Percentiles rank a stretch among this genome's conserved stretches.
Conservation (phyloP, 2,329 filamentous ascomycete genomes). For the Penicillium glabrum region DNA sequence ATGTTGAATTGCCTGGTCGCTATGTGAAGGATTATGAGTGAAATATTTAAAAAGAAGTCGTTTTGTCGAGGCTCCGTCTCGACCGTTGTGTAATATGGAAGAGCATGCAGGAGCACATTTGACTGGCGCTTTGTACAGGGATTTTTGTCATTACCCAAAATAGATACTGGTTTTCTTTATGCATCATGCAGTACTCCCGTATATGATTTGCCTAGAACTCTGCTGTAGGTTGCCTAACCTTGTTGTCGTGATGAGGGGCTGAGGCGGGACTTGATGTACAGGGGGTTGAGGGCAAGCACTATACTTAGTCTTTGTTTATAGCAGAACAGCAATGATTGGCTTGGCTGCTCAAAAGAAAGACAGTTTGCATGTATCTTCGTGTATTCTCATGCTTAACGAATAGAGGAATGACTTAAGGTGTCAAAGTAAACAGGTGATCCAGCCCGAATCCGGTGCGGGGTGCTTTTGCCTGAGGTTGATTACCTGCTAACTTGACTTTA, state of each 20-base stretch:
- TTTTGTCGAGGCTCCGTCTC: slow-evolving; percentile 5
- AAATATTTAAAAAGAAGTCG: slow-evolving; percentile 8
- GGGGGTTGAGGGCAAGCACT: not conserved
- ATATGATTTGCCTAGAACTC: not conserved
- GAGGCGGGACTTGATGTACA: not conserved
- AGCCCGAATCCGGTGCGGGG: slow-evolving; percentile 12
- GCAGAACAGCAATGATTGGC: not conserved
- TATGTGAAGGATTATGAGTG: slow-evolving; percentile 61
- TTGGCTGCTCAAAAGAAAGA: not conserved
- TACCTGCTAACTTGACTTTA: not conserved
- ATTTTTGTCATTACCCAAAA: slow-evolving; percentile 10
- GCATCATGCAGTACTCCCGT: not conserved
- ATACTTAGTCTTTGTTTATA: no score
- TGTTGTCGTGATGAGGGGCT: not conserved
- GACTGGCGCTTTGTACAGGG: slow-evolving; percentile 24
- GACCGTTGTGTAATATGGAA: slow-evolving; percentile 14
- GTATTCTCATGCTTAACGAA: not conserved
- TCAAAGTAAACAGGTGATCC: slow-evolving; percentile 10
- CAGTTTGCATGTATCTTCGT: not conserved
- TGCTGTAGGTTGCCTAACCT: not conserved
- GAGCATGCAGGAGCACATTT: slow-evolving; percentile 20
- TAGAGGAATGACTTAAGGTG: not conserved
- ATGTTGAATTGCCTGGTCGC: slow-evolving; percentile 72
- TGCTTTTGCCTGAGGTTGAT: not conserved
- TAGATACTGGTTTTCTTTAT: slow-evolving; percentile 4